phyloP scores from a whole-genome alignment of 2,329 filamentous ascomycete genomes.

The Cucurbitaria berberidis region DNA sequence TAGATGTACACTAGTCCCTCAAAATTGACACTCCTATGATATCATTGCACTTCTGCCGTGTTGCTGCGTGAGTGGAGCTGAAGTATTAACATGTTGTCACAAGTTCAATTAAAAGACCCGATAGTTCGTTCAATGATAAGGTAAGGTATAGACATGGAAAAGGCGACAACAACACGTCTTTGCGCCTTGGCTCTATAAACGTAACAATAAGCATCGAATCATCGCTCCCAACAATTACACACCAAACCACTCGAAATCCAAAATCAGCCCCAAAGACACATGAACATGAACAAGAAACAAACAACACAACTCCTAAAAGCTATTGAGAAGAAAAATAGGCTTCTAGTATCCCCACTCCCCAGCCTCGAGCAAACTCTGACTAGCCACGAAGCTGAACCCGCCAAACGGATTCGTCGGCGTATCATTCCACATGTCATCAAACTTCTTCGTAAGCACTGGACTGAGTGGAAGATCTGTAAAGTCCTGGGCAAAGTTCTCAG shows the following conservation, averaged over 20 bases:
- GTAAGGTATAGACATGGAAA: too few species aligned
- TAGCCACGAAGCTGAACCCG: conserved; percentile 61
- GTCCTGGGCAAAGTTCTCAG: conserved; percentile 94
- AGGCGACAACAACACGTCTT: background rate
- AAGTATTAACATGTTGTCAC: background rate
- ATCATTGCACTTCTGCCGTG: background rate
- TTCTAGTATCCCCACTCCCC: conserved; percentile 41
- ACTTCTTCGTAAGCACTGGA: conserved; percentile 60
- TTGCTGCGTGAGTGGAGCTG: background rate
- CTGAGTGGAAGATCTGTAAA: conserved; percentile 88
- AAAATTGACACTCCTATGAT: background rate
- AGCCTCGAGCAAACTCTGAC: conserved; percentile 55
- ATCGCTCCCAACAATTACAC: background rate
- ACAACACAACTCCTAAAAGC: background rate
- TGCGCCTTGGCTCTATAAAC: background rate
- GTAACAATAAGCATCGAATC: background rate
- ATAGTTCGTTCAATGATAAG: too few species aligned
- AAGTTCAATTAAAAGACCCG: too few species aligned
- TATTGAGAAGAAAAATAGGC: background rate
- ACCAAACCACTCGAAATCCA: background rate
- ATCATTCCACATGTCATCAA: conserved; percentile 33
- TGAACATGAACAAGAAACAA: background rate
- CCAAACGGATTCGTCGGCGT: conserved; percentile 57
- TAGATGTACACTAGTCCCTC: background rate
- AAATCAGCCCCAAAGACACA: background rate